Evolutionary conservation across 176 grass and related monocot genomes (phyloP), one percentile per base, ranked within the genome.

Genomic region (Cymbopogon citratus): DNA sequence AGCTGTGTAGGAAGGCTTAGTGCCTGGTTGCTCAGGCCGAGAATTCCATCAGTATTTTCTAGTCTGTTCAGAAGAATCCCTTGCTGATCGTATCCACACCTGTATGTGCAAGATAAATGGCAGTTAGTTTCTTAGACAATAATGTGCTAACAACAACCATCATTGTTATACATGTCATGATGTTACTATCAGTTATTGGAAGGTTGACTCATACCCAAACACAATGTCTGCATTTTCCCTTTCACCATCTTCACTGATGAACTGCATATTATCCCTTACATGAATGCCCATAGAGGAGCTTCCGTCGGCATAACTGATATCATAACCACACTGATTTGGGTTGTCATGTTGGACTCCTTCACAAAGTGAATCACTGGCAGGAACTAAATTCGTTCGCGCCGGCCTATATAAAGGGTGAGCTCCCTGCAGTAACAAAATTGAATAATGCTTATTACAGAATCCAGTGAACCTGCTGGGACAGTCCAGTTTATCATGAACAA

Each of bases 21-120:
- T 71, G 48, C 87, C 34, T 81, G 68, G 23, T 79, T 89, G 63
- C 87, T 88, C 26, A 99, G 87, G 48, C 96, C 96, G 34, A 99
- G 86, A 51, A 91, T 75, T 41, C 96, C 96, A 61, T 99, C 96
- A 40, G 83, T 89, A 54, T 85, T 85, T 67, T 91, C 85, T 13
- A 89, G 85, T 25, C 89, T 85, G 14, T 76, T 63, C 36, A 90
- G 29, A 75, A 95, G 85, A 67, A 85, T 82, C 52, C 93, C 96
- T 91, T 84, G 89, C n/a, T 99, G 96, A 56, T 95, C 89, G 77
- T 99, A 90, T 31, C 85, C 93, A 85, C 96, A 99, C 79, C 96
- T 99, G 49, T n/a, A 83, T 72, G 60, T 39, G 64, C 33, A 36
- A 31, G 4, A 57, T 21, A 75, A 38, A 62, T 69, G 80, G 61